Evolutionary conservation across 495 filamentous ascomycete genomes (phyloP).

Genomic region (Annulohypoxylon bovei): DNA sequence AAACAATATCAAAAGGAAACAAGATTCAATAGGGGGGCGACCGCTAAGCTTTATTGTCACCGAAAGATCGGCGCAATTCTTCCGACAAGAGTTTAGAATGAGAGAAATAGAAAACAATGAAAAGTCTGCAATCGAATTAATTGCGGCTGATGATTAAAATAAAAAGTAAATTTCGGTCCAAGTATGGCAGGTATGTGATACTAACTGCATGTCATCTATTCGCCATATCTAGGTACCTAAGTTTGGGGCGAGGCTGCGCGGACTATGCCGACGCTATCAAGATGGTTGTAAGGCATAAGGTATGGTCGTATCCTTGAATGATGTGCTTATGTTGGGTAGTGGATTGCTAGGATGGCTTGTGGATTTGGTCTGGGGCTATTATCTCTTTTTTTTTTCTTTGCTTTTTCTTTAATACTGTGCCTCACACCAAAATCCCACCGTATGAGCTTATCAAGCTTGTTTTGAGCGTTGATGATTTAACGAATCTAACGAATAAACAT

Average conservation of each 20-base stretch:
- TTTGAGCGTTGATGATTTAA: neutral
- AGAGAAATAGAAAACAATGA: constrained; percentile 3
- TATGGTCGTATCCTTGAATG: constrained; percentile 6
- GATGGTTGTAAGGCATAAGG: neutral
- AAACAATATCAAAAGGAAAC: neutral
- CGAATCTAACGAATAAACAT: neutral
- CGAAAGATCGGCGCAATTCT: constrained; percentile 24
- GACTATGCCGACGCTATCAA: constrained; percentile 25
- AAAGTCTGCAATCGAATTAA: constrained; percentile 7
- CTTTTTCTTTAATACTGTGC: neutral
- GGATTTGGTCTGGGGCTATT: neutral
- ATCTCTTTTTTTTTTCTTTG: neutral
- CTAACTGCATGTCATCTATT: constrained; percentile 29
- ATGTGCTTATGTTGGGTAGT: constrained; percentile 5
- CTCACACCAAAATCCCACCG: constrained; percentile 2
- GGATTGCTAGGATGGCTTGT: neutral
- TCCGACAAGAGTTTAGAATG: neutral
- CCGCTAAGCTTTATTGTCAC: neutral
- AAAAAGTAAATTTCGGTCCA: constrained; percentile 16
- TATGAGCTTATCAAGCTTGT: constrained; percentile 1
- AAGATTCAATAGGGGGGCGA: neutral
- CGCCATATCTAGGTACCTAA: neutral
- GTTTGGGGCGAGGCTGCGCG: constrained; percentile 25
- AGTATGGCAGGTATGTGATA: constrained; percentile 28
- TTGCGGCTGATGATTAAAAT: neutral